Evolutionary conservation across 139 green algal genomes (phyloP), one percentile per base, ranked within the genome.

Genomic region (Diplosphaera chodatii): DNA sequence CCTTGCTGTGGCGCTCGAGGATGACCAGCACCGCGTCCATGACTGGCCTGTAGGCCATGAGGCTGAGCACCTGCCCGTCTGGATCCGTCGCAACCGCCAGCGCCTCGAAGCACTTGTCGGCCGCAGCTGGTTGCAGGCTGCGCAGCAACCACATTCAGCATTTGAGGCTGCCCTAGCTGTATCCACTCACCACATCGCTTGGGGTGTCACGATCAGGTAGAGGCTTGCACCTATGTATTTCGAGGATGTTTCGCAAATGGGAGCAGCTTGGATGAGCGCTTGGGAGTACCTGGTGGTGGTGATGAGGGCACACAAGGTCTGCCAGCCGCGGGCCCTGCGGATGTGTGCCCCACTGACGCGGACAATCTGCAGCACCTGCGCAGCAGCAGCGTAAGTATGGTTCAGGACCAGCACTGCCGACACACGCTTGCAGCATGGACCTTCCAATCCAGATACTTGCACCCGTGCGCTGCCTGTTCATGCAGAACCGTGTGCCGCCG

Each of bases 261-360:
- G n/a, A n/a, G n/a, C n/a, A n/a, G n/a, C n/a, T n/a, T n/a, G n/a
- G n/a, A n/a, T n/a, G n/a, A n/a, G n/a, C n/a, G n/a, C n/a, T 27
- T 10, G 3, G 16, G 18, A 10, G 48, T 25, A 59, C 4, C 48
- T 81, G 23, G 86, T 91, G 70, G 93, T 89, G 59, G 84, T 88
- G 64, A 97, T 82, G 22, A 98, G 82, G 29, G 78, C 77, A 68
- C 84, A 90, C 4, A 97, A 81, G 25, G 88, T 94, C 27, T 86
- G 77, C 93, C 93, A 98, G 27, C 86, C 87, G 56, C 81, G 78
- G 59, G 88, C 83, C 15, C 78, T 87, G 32, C 83, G 82, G 30
- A 96, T 89, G 78, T 92, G 91, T 0, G 78, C 76, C 1, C 88
- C 87, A 29, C 85, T 89, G 32, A 70, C 66, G 41, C 83, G 79